Conservation (phyloP, 129 eudicot species). For the Flaveria brownii region DNA sequence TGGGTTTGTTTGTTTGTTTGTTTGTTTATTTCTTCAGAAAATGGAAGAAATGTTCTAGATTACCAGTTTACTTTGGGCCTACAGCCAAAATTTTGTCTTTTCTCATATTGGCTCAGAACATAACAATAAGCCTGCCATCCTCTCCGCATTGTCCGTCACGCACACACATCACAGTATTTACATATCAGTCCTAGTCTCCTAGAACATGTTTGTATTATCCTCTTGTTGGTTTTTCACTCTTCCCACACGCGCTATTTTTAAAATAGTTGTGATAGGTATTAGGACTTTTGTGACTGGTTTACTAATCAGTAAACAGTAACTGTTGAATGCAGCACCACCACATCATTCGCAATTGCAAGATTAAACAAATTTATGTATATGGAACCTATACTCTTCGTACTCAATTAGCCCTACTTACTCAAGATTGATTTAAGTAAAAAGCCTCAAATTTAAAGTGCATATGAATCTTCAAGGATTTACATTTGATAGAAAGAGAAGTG, state of each 20-base stretch:
- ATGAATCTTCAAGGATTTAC: background rate
- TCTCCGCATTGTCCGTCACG: background rate
- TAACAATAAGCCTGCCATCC: background rate
- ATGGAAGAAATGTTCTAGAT: background rate
- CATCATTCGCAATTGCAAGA: slow-evolving; percentile 4
- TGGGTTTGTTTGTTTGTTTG: too few relatives aligned
- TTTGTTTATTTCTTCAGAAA: background rate
- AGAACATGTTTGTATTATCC: background rate
- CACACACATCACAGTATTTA: background rate
- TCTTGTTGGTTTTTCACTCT: background rate
- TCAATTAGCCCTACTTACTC: background rate
- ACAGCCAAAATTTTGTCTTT: background rate
- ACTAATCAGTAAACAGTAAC: background rate
- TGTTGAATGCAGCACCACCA: background rate
- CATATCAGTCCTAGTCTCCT: background rate
- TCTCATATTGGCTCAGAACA: slow-evolving; percentile 5
- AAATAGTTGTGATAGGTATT: background rate
- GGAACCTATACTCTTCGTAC: background rate
- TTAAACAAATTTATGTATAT: background rate
- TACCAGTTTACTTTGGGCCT: background rate
- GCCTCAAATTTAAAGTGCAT: background rate
- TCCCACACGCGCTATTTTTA: background rate
- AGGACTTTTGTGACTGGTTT: background rate
- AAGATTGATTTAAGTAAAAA: background rate
- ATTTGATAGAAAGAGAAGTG: background rate